phyloP scores from a whole-genome alignment of 2,329 filamentous ascomycete genomes.

The Diplodia mutila region DNA sequence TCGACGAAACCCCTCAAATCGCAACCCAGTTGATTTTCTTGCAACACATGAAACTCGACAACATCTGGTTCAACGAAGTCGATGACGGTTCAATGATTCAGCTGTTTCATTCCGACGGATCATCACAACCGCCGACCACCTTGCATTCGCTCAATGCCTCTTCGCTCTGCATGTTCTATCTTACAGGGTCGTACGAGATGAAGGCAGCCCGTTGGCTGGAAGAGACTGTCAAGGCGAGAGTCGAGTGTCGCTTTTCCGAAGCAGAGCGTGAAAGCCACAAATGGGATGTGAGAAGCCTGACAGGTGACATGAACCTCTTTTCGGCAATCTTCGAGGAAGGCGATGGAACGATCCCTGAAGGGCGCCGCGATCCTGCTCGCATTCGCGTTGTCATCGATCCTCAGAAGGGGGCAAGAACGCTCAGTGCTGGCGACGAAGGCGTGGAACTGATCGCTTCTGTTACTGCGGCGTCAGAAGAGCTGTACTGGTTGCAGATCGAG shows the following conservation, averaged over 20 bases:
- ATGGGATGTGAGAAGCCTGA: constrained; percentile 76
- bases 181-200: constrained; percentile 76
- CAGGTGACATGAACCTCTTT: constrained; percentile 59
- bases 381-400: constrained; percentile 76
- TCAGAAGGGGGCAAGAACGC: constrained; percentile 62
- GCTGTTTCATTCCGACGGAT: constrained; percentile 53
- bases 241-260: constrained; percentile 84
- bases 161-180: constrained; percentile 56
- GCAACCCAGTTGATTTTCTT: constrained; percentile 69
- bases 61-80: constrained; percentile 72
- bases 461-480: constrained; percentile 56
- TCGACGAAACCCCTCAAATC: constrained; percentile 26
- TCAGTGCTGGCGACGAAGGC: constrained; percentile 53
- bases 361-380: constrained; percentile 68
- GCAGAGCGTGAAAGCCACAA: constrained; percentile 77
- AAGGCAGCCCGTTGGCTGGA: constrained; percentile 78
- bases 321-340: constrained; percentile 75
- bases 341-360: constrained; percentile 63
- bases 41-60: constrained; percentile 70
- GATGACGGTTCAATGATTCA: constrained; percentile 23
- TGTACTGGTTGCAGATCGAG: constrained; percentile 60
- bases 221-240: constrained; percentile 81
- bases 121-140: constrained; percentile 33
- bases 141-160: constrained; percentile 25
- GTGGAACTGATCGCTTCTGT: constrained; percentile 73